These are phyloP conservation scores for Calonectria henricotiae DNA, from an alignment of 2,329 filamentous ascomycete species.

Conservation along the genomic window DNA sequence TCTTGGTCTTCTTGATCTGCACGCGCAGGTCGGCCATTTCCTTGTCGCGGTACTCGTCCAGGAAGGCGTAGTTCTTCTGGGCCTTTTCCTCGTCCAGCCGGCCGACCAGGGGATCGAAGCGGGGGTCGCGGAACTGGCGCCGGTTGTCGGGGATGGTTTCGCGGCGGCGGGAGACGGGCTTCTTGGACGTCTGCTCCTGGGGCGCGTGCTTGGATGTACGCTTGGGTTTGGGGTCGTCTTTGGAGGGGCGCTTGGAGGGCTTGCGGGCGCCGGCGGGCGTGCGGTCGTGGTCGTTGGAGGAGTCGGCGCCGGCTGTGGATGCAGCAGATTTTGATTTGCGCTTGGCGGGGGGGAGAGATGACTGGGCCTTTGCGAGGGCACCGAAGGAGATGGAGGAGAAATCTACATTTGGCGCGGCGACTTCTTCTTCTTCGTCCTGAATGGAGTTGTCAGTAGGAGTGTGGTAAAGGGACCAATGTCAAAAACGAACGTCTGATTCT, in stretches of 20 bases:
- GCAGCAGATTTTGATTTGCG: slow-evolving; percentile 50
- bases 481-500: slow-evolving; percentile 51
- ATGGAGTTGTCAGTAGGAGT: slow-evolving; percentile 30
- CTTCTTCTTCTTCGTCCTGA: slow-evolving; percentile 49
- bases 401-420: slow-evolving; percentile 60
- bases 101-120: slow-evolving; percentile 80
- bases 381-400: slow-evolving; percentile 85
- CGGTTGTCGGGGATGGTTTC: slow-evolving; percentile 74
- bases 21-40: slow-evolving; percentile 84
- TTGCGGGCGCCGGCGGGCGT: slow-evolving; percentile 49
- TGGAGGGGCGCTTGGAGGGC: slow-evolving; percentile 57
- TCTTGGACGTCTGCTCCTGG: slow-evolving; percentile 85
- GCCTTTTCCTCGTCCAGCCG: slow-evolving; percentile 72
- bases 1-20: slow-evolving; percentile 78
- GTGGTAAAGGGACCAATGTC: too few relatives aligned
- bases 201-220: slow-evolving; percentile 89
- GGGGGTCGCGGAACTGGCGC: slow-evolving; percentile 84
- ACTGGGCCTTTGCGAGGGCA: slow-evolving; percentile 89
- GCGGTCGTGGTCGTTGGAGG: slow-evolving; percentile 52
- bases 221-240: slow-evolving; percentile 55
- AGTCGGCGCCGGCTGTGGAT: slow-evolving; percentile 40
- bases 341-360: slow-evolving; percentile 67
- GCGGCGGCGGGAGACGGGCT: slow-evolving; percentile 85
- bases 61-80: slow-evolving; percentile 86
- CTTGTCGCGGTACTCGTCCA: slow-evolving; percentile 87